Percentiles rank a stretch among this genome's conserved stretches.
Evolutionary conservation across 2,329 filamentous ascomycete species (phyloP).

Genomic region (Pseudocercospora eumusae): DNA sequence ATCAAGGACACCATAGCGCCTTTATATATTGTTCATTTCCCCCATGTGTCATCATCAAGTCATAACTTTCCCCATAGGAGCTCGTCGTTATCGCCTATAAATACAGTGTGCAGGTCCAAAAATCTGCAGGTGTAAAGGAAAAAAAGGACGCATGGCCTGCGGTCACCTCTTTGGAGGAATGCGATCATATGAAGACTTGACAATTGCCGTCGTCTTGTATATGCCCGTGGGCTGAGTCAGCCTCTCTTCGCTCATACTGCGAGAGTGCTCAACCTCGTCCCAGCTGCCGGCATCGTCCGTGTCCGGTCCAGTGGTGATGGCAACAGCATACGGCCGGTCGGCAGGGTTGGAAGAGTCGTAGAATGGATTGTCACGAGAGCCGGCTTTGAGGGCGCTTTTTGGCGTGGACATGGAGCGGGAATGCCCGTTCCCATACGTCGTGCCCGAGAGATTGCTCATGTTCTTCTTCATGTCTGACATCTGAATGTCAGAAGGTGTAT

Average conservation of each 20-base stretch:
- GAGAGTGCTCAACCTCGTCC: slow-evolving; percentile 18
- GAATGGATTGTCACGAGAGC: slow-evolving; percentile 9
- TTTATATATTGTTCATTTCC: not conserved
- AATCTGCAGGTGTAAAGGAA: not conserved
- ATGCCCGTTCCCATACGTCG: not conserved
- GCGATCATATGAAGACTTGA: slow-evolving; percentile 3
- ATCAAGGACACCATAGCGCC: not conserved
- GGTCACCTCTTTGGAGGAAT: not conserved
- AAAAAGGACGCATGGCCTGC: not conserved
- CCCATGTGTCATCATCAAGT: not conserved
- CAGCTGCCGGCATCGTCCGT: slow-evolving; percentile 19
- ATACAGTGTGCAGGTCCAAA: no score
- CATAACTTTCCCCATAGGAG: not conserved
- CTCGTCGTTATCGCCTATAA: no score
- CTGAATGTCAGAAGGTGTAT: slow-evolving; percentile 4
- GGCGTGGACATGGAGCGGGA: slow-evolving; percentile 5
- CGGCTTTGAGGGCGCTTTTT: not conserved
- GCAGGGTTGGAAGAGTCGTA: slow-evolving; percentile 11
- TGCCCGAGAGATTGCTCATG: not conserved
- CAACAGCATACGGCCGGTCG: slow-evolving; percentile 16
- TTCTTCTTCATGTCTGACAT: slow-evolving; percentile 20
- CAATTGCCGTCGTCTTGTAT: slow-evolving; percentile 5
- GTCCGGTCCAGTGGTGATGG: slow-evolving; percentile 17
- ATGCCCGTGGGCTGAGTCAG: slow-evolving; percentile 10
- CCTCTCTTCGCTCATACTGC: slow-evolving; percentile 24